Evolutionary conservation across 352 stramenopile species (phyloP).

Genomic region (Globisporangium abappressorium): DNA sequence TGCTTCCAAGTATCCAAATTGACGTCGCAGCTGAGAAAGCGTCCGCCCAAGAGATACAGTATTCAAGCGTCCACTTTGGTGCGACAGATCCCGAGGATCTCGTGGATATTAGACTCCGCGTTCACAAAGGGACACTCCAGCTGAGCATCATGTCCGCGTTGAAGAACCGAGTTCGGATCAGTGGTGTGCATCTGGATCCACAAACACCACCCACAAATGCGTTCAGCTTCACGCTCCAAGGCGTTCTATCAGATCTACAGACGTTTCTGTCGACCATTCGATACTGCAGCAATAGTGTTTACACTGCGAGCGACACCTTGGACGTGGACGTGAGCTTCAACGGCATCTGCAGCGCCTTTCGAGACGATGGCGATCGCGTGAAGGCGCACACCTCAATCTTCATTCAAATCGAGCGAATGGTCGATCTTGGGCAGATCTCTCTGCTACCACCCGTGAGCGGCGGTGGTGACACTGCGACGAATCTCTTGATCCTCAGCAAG

Average conservation of each 20-base stretch:
- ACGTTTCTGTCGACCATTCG: constrained; percentile 16
- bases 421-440: constrained; percentile 17
- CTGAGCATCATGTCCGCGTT: constrained; percentile 8
- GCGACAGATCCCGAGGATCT: not conserved
- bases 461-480: constrained; percentile 4
- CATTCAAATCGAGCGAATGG: constrained; percentile 17
- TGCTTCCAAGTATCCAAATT: constrained; percentile 1
- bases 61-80: not conserved
- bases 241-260: constrained; percentile 22
- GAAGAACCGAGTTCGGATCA: constrained; percentile 8
- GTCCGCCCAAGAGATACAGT: not conserved
- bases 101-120: constrained; percentile 1
- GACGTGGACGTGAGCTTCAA: constrained; percentile 3
- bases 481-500: constrained; percentile 8
- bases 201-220: not conserved
- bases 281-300: constrained; percentile 22
- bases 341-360: constrained; percentile 18
- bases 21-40: not conserved
- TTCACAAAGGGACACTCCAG: constrained; percentile 3
- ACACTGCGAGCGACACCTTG: constrained; percentile 10
- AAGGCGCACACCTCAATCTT: constrained; percentile 13
- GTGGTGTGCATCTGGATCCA: constrained; percentile 1
- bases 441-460: not conserved
- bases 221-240: constrained; percentile 17
- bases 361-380: not conserved